Base-by-base conservation (phyloP, 768 basidiomycete genomes). In the Tricholoma bakamatsutake region DNA sequence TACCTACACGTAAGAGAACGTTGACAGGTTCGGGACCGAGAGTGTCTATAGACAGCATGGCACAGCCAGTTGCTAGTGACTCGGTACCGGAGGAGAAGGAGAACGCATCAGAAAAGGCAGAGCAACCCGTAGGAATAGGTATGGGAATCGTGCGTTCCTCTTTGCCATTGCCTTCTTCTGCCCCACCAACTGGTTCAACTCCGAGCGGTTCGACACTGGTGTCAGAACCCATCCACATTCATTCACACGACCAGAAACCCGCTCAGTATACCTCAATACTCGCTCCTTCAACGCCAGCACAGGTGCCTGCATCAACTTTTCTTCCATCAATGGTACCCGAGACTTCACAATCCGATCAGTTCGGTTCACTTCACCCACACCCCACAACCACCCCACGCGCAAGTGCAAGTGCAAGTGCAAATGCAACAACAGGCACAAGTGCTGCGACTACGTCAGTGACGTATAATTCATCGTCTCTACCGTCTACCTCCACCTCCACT, bases 1-100 rank as follows among this genome's bases (percentile, higher is more conserved):
- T 33, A n/a, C 47, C 60, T 9, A 7, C 21, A 2, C 46, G 28
- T 31, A 48, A 30, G 30, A 31, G 46, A 17, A 48, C 46, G 3
- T 10, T 48, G n/a, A 31, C n/a, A 30, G n/a, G 46, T 9, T 48
- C 46, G 12, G 46, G n/a, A 2, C 28, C n/a, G n/a, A 30, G 60
- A 6, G 40, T 59, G 4, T 64, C 62, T 1, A 53, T 59, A 2
- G 62, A 63, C 31, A 52, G 57, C 10, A 30, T 54, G 11, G 33
- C 62, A 15, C 48, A 56, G 10, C 43, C 50, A 8, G 34, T 57
- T 1, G 35, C 47, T 13, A 8, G 15, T 10, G 2, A n/a, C n/a
- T 48, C 30, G 46, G 4, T 31, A 30, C 15, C 46, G 6, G 28
- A 48, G 46, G 27, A 47, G 6, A 47, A 3, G 43, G 40, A 42